A percentile compares a stretch with the other conserved stretches of the same genome.
These are phyloP conservation scores for Rhizopogon salebrosus DNA, from an alignment of 768 basidiomycete genomes.

Conservation along the genomic window DNA sequence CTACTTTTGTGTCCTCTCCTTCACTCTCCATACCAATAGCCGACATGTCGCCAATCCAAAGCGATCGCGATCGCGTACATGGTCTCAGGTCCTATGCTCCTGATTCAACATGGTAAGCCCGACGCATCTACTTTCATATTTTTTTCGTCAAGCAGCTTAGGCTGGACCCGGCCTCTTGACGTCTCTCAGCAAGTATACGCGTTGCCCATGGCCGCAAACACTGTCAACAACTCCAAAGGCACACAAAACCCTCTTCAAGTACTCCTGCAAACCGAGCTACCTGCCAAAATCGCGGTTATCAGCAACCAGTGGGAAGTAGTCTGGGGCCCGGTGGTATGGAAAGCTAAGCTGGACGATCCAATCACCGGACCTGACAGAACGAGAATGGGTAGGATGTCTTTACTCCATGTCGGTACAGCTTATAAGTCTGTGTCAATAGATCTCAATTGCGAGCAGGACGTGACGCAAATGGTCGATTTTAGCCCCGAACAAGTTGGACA, in stretches of 20 bases:
- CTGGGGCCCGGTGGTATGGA: constrained; percentile 14
- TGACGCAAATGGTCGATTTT: no score
- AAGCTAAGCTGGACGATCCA: neutral
- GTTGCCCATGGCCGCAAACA: constrained; percentile 5
- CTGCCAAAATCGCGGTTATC: neutral
- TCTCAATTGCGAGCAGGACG: no score
- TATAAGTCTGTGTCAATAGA: no score
- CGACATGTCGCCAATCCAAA: no score
- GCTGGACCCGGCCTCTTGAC: constrained; percentile 3
- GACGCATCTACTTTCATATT: neutral
- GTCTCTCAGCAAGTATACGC: constrained; percentile 11
- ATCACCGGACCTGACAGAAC: constrained; percentile 9
- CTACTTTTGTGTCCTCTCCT: neutral
- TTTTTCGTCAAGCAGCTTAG: neutral
- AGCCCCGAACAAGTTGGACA: no score
- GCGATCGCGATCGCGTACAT: no score
- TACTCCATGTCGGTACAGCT: no score
- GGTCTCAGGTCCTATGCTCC: no score
- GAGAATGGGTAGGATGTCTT: no score
- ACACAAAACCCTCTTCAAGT: neutral
- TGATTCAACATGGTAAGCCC: neutral
- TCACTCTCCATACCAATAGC: neutral
- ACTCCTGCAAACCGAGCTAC: neutral
- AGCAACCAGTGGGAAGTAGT: constrained; percentile 4
- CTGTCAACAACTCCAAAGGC: constrained; percentile 1